Conservation (phyloP, 176 grass and related monocot species). For the Juncus inflexus region DNA sequence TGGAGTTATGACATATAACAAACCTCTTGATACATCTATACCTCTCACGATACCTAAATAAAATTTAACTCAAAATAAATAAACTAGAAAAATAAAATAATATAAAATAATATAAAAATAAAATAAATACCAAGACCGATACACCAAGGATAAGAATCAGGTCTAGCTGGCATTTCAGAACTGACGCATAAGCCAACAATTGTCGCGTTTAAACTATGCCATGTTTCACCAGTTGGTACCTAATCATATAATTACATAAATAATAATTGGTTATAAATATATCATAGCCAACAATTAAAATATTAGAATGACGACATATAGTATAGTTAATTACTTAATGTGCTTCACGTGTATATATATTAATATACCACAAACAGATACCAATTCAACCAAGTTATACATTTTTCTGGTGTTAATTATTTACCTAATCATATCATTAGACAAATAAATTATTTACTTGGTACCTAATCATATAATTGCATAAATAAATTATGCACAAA, state of each 20-base stretch:
- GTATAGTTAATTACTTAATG: no score
- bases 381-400: no score
- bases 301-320: no score
- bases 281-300: no score
- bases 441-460: not conserved
- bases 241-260: not conserved
- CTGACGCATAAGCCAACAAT: slow-evolving; percentile 68
- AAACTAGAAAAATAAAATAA: not conserved
- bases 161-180: slow-evolving; percentile 30
- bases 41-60: slow-evolving; percentile 73
- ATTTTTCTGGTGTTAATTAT: not conserved
- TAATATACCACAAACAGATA: no score
- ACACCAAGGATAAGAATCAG: slow-evolving; percentile 45
- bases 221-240: slow-evolving; percentile 38
- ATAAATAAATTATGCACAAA: not conserved
- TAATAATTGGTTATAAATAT: slow-evolving; percentile 13
- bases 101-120: slow-evolving; percentile 15
- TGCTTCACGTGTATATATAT: slow-evolving; percentile 8
- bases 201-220: slow-evolving; percentile 79
- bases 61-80: not conserved
- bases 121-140: slow-evolving; percentile 68
- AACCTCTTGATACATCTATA: slow-evolving; percentile 49
- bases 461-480: not conserved
- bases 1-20: slow-evolving; percentile 77
- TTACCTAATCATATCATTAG: not conserved